phyloP scores from a whole-genome alignment of 495 filamentous ascomycete species.

The Aspergillus ellipticus region DNA sequence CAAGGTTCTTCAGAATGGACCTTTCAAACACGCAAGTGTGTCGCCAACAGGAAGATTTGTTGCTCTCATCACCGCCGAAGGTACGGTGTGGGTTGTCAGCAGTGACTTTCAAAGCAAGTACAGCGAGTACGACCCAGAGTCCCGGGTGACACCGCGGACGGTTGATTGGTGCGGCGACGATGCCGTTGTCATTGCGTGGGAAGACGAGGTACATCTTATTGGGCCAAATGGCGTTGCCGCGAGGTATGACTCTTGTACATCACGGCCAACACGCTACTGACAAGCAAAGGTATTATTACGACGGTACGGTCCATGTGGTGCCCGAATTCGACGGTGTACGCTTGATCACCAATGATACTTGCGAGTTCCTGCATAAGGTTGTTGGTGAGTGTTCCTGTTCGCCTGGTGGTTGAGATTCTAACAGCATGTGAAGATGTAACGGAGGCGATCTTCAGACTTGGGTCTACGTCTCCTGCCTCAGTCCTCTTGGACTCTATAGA shows the following conservation, averaged over 20 bases:
- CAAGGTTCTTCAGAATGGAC: slow-evolving; percentile 81
- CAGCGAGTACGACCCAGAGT: slow-evolving; percentile 86
- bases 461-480: slow-evolving; percentile 81
- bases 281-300: slow-evolving; percentile 70
- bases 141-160: slow-evolving; percentile 79
- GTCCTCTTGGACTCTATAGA: slow-evolving; percentile 89
- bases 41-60: slow-evolving; percentile 89
- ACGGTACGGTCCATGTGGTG: slow-evolving; percentile 83
- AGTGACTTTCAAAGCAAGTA: slow-evolving; percentile 89
- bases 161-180: slow-evolving; percentile 97
- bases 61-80: slow-evolving; percentile 78
- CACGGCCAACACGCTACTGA: slow-evolving; percentile 10
- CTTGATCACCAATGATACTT: slow-evolving; percentile 83
- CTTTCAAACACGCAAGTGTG: slow-evolving; percentile 83
- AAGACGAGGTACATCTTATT: slow-evolving; percentile 95
- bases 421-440: slow-evolving; percentile 55
- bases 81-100: slow-evolving; percentile 88
- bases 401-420: background rate
- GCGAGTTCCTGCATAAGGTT: slow-evolving; percentile 93
- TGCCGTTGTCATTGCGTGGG: slow-evolving; percentile 91
- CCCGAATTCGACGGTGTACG: slow-evolving; percentile 86
- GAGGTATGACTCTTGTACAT: slow-evolving; percentile 38
- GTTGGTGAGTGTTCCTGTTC: slow-evolving; percentile 43
- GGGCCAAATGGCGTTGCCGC: slow-evolving; percentile 76
- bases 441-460: slow-evolving; percentile 83